These are phyloP conservation scores for Cynara cardunculus DNA, from an alignment of 129 eudicot genomes.

Conservation along the genomic window DNA sequence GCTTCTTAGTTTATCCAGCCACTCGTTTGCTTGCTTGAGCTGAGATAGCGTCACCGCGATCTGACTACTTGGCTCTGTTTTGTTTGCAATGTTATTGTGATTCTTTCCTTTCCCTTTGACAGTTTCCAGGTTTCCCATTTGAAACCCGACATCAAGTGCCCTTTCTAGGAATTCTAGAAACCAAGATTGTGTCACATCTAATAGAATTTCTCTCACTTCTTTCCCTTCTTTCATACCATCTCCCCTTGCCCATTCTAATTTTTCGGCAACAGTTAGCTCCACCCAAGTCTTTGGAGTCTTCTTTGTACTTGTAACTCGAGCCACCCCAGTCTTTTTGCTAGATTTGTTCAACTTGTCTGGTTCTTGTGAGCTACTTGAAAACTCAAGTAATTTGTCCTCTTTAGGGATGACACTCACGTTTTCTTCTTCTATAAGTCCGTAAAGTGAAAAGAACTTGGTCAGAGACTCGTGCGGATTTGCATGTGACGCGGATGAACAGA, in stretches of 20 bases:
- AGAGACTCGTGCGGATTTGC: constrained; percentile 62
- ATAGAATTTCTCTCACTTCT: constrained; percentile 40
- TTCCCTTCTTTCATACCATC: constrained; percentile 49
- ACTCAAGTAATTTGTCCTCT: constrained; percentile 29
- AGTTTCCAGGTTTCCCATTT: constrained; percentile 30
- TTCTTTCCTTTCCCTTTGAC: constrained; percentile 39
- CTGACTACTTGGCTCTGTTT: constrained; percentile 50
- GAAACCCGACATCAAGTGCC: constrained; percentile 67
- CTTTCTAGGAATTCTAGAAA: constrained; percentile 65
- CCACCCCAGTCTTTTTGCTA: constrained; percentile 26
- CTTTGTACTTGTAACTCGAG: constrained; percentile 24
- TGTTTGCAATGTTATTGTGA: constrained; percentile 12
- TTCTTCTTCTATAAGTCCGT: constrained; percentile 60
- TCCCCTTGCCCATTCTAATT: constrained; percentile 78
- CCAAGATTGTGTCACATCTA: constrained; percentile 65
- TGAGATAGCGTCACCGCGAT: constrained; percentile 68
- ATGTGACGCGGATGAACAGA: constrained; percentile 76
- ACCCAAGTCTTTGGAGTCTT: constrained; percentile 37
- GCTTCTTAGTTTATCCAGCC: constrained; percentile 59
- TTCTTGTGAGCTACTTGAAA: constrained; percentile 28
- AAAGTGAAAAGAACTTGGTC: constrained; percentile 70
- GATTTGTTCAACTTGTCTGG: constrained; percentile 33
- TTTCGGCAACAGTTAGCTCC: constrained; percentile 45
- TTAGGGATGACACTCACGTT: constrained; percentile 22
- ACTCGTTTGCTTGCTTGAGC: constrained; percentile 76